Base-by-base conservation (phyloP, 129 eudicot genomes). In the Glebionis coronaria region DNA sequence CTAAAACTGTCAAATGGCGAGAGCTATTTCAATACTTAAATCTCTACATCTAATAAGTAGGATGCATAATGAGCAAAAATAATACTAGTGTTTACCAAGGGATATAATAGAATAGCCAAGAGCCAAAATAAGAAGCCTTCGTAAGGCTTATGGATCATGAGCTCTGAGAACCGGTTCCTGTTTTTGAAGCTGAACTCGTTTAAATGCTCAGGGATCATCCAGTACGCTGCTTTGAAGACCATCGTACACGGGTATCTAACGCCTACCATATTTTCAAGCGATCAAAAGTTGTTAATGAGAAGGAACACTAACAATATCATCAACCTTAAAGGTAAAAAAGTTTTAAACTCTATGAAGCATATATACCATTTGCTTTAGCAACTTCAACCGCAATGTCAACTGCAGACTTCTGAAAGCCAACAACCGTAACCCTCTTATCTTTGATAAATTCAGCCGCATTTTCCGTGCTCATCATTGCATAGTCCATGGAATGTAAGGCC, bases 341-440 rank as follows among this genome's bases (percentile, higher is more conserved):
- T 5, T 31, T 31, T 31, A 0, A 31, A 31, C 38, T 31, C 5
- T 31, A 31, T 4, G 5, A 12, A 61, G 44, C 29, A 38, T n/a
- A n/a, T n/a, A n/a, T 61, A 84, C 91, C 87, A 56, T 85, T 85
- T n/a, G 46, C 15, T 13, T 27, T 76, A n/a, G 85, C 69, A 44
- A 72, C 63, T 69, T 82, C 69, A 10, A 64, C 78, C 0, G 85
- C 85, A 46, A 82, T 73, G 67, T 85, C 91, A 8, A 82, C 4
- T 18, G 83, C 91, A 4, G 91, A 85, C 71, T 85, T 85, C 42
- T 82, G 85, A 62, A 70, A 79, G 4, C 91, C 91, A 61, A 85
- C 79, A 40, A 85, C 78, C 2, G 77, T 53, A 8, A 82, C 85
- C 69, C 75, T 46, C 47, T 79, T 85, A 44, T 63, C 82, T 71